Conservation (phyloP, 2,329 filamentous ascomycete genomes). For the Xylaria sp. region DNA sequence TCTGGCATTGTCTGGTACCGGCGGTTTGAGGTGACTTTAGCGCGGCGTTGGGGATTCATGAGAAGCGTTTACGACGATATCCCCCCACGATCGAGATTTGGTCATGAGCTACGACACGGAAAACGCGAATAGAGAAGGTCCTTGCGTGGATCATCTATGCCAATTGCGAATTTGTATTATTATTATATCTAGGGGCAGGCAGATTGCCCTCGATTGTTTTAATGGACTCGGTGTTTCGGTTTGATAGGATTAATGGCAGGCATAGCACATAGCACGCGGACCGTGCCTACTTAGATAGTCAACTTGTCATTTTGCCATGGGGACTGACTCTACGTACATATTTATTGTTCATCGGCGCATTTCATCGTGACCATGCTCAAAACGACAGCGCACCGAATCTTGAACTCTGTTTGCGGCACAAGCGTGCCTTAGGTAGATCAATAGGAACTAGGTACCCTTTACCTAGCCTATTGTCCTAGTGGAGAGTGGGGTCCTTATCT, state of each 20-base stretch:
- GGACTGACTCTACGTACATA: conserved; percentile 3
- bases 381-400: not conserved
- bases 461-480: not conserved
- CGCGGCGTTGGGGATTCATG: conserved; percentile 46
- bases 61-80: conserved; percentile 36
- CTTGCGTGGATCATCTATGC: conserved; percentile 35
- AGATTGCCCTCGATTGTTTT: conserved; percentile 27
- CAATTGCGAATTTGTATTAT: conserved; percentile 31
- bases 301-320: conserved; percentile 37
- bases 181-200: conserved; percentile 35
- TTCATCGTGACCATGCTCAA: conserved; percentile 4
- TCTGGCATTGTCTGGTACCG: conserved; percentile 47
- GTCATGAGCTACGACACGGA: conserved; percentile 46
- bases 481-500: not conserved
- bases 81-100: conserved; percentile 41
- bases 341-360: not conserved
- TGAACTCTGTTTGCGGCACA: too few species aligned
- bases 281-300: conserved; percentile 36
- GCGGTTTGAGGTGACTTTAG: conserved; percentile 47
- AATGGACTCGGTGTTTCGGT: not conserved
- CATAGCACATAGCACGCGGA: not conserved
- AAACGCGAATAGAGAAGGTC: conserved; percentile 34
- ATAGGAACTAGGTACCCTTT: not conserved
- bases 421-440: not conserved
- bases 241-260: not conserved